phyloP scores from a whole-genome alignment of 2,329 filamentous ascomycete species.

The Neofusicoccum sp. region DNA sequence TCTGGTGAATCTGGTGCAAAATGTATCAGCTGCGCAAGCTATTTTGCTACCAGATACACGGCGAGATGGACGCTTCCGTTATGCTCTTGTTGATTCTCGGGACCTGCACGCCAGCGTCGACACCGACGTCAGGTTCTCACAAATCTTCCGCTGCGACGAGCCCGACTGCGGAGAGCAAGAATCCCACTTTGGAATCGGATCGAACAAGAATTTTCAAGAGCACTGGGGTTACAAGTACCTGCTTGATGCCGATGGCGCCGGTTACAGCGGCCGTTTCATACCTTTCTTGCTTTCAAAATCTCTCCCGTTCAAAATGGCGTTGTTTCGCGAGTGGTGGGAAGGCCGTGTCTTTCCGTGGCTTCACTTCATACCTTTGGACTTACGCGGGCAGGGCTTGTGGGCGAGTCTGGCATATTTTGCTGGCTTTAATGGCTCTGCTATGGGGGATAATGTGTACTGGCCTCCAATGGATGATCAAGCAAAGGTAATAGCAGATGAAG shows the following conservation, averaged over 20 bases:
- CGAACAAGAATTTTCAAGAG: slow-evolving; percentile 37
- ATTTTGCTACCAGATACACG: no score
- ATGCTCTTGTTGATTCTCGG: no score
- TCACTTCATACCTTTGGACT: slow-evolving; percentile 80
- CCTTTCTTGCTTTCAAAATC: slow-evolving; percentile 66
- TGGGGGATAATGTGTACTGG: slow-evolving; percentile 14
- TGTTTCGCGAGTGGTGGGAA: slow-evolving; percentile 82
- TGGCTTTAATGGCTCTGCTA: no score
- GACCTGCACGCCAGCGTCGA: no score
- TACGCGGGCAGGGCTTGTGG: slow-evolving; percentile 68
- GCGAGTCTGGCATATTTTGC: slow-evolving; percentile 74
- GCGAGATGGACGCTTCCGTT: no score
- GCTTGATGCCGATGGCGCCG: slow-evolving; percentile 72
- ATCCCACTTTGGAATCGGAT: slow-evolving; percentile 37
- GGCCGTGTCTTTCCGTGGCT: slow-evolving; percentile 67
- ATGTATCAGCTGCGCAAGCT: no score
- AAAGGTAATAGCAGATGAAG: slow-evolving; percentile 62
- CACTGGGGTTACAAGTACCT: slow-evolving; percentile 62
- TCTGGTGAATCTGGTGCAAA: no score
- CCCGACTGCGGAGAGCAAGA: slow-evolving; percentile 49
- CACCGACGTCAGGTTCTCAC: no score
- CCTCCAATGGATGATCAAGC: slow-evolving; percentile 57
- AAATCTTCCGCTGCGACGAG: slow-evolving; percentile 30
- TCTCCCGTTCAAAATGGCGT: slow-evolving; percentile 72
- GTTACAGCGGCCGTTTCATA: slow-evolving; percentile 40